Evolutionary conservation across 2,329 filamentous ascomycete genomes (phyloP), one percentile per base, ranked within the genome.

Genomic region (Xylariales sp.): DNA sequence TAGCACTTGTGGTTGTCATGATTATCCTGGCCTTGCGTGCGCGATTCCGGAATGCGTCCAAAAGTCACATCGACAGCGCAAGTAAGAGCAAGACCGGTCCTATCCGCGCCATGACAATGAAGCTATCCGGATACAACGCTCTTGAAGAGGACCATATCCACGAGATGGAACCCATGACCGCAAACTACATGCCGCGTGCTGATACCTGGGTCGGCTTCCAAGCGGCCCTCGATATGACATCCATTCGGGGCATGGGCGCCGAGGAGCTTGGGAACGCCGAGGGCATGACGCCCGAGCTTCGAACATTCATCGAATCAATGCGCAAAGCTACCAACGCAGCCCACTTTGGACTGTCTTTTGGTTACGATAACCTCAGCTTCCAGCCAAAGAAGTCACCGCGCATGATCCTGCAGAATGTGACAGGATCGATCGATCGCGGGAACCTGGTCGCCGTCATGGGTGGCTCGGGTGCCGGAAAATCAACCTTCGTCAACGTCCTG

Each of bases 381-480:
- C 67, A 72, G 6, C 70, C 70, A 1, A 66, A 66, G 40, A 59
- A 62, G 18, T 61, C 56, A 12, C 52, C 56, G 3, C 66, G 61
- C 36, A 65, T 67, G 6, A 70, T 79, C 35, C 57, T 78, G 5
- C 64, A 70, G 33, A 67, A 71, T 11, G 68, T 79, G 5, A 76
- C 72, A 1, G 76, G 75, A 0, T 66, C 61, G 5, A 78, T 79
- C 48, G 60, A 73, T 15, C 62, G 66, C 10, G 75, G 75, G 0
- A 67, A 69, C 5, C 63, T 78, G n/a, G 73, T 70, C 24, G 75
- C 73, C 8, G 64, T 79, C n/a, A 78, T 78, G 73, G 74, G 75
- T 6, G 72, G 73, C 5, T 75, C 69, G 2, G 74, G 75, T n/a
- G 74, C 74, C 1, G 75, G 75, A 20, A 79, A 78, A 52, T 73